A percentile compares a stretch with the other conserved stretches of the same genome.
Evolutionary conservation across 805 yeast species (phyloP).

Genomic region (Saccharomycopsis vini): DNA sequence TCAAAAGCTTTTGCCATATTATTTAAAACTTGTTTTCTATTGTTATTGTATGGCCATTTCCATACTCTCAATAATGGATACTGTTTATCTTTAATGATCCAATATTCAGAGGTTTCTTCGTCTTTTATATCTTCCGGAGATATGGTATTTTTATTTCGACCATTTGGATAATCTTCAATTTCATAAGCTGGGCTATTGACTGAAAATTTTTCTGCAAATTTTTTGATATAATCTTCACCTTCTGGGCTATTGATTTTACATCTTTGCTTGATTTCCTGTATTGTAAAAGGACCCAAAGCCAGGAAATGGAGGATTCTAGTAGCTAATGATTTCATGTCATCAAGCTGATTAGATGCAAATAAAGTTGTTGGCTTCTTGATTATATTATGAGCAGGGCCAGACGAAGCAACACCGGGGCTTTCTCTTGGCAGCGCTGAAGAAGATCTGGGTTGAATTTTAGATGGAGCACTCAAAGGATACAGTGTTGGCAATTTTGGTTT

Average conservation of each 20-base stretch:
- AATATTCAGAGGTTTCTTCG: background rate
- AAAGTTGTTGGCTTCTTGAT: constrained; percentile 4
- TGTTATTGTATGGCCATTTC: constrained; percentile 15
- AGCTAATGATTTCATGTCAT: constrained; percentile 9
- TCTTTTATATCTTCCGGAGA: background rate
- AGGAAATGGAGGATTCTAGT: constrained; percentile 16
- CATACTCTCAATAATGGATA: constrained; percentile 16
- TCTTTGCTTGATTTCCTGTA: constrained; percentile 4
- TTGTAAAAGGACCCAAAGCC: constrained; percentile 18
- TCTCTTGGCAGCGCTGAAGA: constrained; percentile 5
- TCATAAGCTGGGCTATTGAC: background rate
- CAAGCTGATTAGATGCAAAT: constrained; percentile 11
- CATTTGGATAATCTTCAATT: constrained; percentile 1
- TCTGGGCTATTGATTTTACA: constrained; percentile 8
- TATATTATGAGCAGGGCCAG: background rate
- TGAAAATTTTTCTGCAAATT: constrained; percentile 4
- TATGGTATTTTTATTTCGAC: background rate
- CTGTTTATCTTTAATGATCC: constrained; percentile 14
- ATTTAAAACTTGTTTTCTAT: constrained; percentile 6
- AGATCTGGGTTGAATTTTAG: too few species aligned
- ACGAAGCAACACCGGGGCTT: background rate
- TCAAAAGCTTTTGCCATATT: constrained; percentile 16
- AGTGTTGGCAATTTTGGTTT: background rate
- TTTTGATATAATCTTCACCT: constrained; percentile 6
- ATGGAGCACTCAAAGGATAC: background rate